A percentile compares a stretch with the other conserved stretches of the same genome.
Evolutionary conservation across 192 early-diverging fungal genomes (phyloP).

Genomic region (Backusella sp.): DNA sequence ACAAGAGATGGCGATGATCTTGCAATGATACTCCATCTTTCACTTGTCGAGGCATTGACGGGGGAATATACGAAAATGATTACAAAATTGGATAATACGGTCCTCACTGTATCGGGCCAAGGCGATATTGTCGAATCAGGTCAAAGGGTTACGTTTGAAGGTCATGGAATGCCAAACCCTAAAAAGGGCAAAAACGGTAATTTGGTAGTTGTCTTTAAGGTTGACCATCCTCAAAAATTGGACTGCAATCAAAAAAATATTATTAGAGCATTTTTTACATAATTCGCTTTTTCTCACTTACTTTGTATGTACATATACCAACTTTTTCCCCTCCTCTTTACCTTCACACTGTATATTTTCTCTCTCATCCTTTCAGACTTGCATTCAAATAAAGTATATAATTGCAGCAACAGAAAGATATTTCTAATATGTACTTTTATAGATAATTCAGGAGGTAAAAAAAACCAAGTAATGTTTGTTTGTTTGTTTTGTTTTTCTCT

Average conservation of each 20-base stretch:
- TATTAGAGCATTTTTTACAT: background rate
- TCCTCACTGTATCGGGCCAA: constrained; percentile 57
- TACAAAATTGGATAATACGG: constrained; percentile 67
- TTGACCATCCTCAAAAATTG: constrained; percentile 69
- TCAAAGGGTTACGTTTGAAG: constrained; percentile 63
- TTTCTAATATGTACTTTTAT: background rate
- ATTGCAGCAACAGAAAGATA: background rate
- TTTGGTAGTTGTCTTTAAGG: constrained; percentile 73
- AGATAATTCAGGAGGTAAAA: background rate
- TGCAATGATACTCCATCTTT: constrained; percentile 56
- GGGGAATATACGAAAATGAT: constrained; percentile 76
- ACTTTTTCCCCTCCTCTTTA: background rate
- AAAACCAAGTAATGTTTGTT: background rate
- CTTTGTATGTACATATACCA: background rate
- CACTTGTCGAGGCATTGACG: constrained; percentile 74
- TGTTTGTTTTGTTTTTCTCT: background rate
- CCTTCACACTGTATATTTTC: background rate
- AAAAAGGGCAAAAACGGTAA: constrained; percentile 85
- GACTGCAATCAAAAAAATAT: background rate
- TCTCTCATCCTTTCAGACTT: background rate
- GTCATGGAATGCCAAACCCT: constrained; percentile 94
- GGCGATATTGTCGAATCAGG: constrained; percentile 67
- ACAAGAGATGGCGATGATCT: constrained; percentile 90
- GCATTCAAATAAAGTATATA: background rate
- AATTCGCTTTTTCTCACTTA: background rate